Base-by-base conservation (phyloP, 1,284 basidiomycete genomes). In the Mycena citricolor region DNA sequence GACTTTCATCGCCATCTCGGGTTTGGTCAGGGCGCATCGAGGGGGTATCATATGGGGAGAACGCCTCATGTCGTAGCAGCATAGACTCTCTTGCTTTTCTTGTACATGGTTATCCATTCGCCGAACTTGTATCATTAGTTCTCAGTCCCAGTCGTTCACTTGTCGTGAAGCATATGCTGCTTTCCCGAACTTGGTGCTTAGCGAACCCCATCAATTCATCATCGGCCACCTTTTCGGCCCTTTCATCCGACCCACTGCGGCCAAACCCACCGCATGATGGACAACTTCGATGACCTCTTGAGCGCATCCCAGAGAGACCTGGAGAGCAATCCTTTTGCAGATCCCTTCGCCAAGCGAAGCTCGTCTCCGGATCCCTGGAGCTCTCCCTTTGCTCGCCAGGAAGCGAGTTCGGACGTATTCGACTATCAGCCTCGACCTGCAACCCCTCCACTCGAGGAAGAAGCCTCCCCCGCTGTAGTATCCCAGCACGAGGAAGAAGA, bases 331-430 rank as follows among this genome's bases (percentile, higher is more conserved):
- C 86, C 86, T 0, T 90, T 90, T 52, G 81, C 81, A 37, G 79
- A 88, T 57, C 84, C 86, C 2, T 90, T 89, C 57, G 69, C 73
- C 17, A 75, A 76, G 47, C 75, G 84, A 36, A 77, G 85, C 19
- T 61, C 64, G 55, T 88, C 86, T 14, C 85, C 85, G 39, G 86
- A 90, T 61, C 86, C 87, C 53, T 90, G 87, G 86, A 67, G 81
- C 4, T 75, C 73, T 46, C 70, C 69, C 10, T 74, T 71, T 49
- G 59, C 61, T 20, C 59, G 62, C 23, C 53, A 46, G 47, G 48
- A 40, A 16, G 17, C 42, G 26, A n/a, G n/a, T n/a, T 14, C 48
- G 17, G 49, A 56, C 42, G 41, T 44, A 7, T 51, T 51, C 26
- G 28, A 42, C 16, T 48, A 44, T 30, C 33, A 42, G 10, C 29